Percentiles rank a stretch among this genome's conserved stretches.
Conservation (phyloP, 495 filamentous ascomycete species). For the Penicillium steckii region DNA sequence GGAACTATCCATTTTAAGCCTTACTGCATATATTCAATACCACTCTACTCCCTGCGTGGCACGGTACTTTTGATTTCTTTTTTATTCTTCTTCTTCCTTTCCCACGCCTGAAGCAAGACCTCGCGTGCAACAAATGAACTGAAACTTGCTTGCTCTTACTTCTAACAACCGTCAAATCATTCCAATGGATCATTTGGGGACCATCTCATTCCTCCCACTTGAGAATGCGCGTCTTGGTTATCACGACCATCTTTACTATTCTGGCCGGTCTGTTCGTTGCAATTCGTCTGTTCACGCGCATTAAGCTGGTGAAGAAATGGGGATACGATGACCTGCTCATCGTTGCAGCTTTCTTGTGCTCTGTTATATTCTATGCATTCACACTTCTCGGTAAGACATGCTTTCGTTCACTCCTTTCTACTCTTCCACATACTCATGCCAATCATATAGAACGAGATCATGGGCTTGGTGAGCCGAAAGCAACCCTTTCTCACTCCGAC, state of each 20-base stretch:
- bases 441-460: conserved; percentile 17
- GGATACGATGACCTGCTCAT: conserved; percentile 40
- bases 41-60: neutral
- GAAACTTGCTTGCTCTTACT: neutral
- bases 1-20: neutral
- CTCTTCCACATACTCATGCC: neutral
- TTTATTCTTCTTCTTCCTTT: neutral
- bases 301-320: conserved; percentile 28
- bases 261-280: conserved; percentile 29
- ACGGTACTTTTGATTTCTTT: neutral
- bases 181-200: no score
- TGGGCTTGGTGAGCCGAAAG: conserved; percentile 10
- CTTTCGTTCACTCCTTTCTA: no score
- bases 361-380: conserved; percentile 25
- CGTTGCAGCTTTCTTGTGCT: conserved; percentile 25
- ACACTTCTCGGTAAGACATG: conserved; percentile 31
- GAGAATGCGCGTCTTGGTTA: conserved; percentile 15
- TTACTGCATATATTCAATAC: neutral
- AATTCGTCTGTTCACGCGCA: conserved; percentile 32
- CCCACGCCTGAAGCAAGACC: no score
- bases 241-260: conserved; percentile 24
- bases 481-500: neutral
- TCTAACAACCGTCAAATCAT: no score
- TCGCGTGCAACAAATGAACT: neutral
- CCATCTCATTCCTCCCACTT: no score